Percentiles rank a stretch among this genome's conserved stretches.
Evolutionary conservation across 768 basidiomycete genomes (phyloP).

Genomic region (Coprinellus micaceus): DNA sequence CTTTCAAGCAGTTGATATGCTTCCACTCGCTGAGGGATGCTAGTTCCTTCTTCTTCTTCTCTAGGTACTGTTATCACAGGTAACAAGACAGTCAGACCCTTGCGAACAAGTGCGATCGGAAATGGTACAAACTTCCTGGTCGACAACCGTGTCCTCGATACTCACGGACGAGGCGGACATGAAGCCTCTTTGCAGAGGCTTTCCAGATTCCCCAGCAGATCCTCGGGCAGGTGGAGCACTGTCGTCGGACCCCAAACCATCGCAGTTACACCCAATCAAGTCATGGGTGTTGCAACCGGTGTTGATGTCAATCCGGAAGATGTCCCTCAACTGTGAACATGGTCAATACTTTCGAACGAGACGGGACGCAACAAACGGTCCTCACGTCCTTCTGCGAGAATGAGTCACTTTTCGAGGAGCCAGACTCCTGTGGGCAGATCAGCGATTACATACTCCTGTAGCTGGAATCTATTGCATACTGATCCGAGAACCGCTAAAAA

Average conservation of each 20-base stretch:
- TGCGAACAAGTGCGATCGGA: background rate
- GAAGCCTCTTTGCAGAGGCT: constrained; percentile 2
- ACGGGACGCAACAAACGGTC: background rate
- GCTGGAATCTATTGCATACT: constrained; percentile 29
- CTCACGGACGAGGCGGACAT: constrained; percentile 15
- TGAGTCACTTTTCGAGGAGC: constrained; percentile 70
- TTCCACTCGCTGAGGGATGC: constrained; percentile 79
- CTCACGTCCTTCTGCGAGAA: constrained; percentile 84
- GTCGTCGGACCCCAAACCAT: constrained; percentile 16
- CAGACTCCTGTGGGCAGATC: constrained; percentile 25
- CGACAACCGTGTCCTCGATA: constrained; percentile 18
- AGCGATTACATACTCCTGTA: constrained; percentile 1
- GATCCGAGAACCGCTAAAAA: constrained; percentile 66
- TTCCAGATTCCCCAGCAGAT: background rate
- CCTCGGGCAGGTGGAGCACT: background rate
- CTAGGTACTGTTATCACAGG: constrained; percentile 45
- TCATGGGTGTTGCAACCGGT: constrained; percentile 92
- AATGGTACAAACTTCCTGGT: constrained; percentile 18
- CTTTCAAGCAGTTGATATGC: constrained; percentile 71
- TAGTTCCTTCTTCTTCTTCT: constrained; percentile 65
- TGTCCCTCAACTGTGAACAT: constrained; percentile 70
- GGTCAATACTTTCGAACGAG: background rate
- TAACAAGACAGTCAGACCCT: no score
- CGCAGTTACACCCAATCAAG: constrained; percentile 77
- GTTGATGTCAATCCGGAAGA: constrained; percentile 80